Conservation (phyloP, 2,329 filamentous ascomycete genomes). For the Didymella pinodella region DNA sequence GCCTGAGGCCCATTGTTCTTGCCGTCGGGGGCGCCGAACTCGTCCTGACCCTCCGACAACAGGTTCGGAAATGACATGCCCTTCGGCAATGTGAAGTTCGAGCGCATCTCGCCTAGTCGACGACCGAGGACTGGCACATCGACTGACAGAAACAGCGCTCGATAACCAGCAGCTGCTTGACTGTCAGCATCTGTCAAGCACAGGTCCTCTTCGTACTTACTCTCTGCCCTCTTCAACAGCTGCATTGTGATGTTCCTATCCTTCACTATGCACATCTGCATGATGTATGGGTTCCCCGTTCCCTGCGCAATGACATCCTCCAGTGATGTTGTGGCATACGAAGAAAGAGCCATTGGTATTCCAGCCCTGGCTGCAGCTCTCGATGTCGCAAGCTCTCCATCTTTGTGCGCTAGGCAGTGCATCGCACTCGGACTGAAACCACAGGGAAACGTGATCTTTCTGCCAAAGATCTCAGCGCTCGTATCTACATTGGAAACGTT, state of each 20-base stretch:
- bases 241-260: slow-evolving; percentile 56
- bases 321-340: slow-evolving; percentile 61
- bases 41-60: slow-evolving; percentile 31
- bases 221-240: slow-evolving; percentile 55
- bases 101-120: slow-evolving; percentile 62
- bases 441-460: slow-evolving; percentile 47
- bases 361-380: slow-evolving; percentile 64
- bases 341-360: slow-evolving; percentile 71
- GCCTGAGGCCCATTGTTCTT: slow-evolving; percentile 27
- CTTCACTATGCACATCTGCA: slow-evolving; percentile 64
- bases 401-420: slow-evolving; percentile 69
- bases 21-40: slow-evolving; percentile 30
- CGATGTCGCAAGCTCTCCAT: slow-evolving; percentile 69
- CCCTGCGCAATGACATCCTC: slow-evolving; percentile 68
- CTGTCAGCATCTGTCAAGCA: neutral
- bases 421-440: slow-evolving; percentile 66
- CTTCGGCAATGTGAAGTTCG: slow-evolving; percentile 59
- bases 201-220: slow-evolving; percentile 38
- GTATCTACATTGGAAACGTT: slow-evolving; percentile 41
- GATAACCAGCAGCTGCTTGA: slow-evolving; percentile 48
- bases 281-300: slow-evolving; percentile 51
- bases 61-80: slow-evolving; percentile 57
- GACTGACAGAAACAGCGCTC: slow-evolving; percentile 63
- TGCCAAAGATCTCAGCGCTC: slow-evolving; percentile 38
- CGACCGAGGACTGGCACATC: slow-evolving; percentile 63